Evolutionary conservation across 768 basidiomycete species (phyloP).

Genomic region (Saitozyma podzolica): DNA sequence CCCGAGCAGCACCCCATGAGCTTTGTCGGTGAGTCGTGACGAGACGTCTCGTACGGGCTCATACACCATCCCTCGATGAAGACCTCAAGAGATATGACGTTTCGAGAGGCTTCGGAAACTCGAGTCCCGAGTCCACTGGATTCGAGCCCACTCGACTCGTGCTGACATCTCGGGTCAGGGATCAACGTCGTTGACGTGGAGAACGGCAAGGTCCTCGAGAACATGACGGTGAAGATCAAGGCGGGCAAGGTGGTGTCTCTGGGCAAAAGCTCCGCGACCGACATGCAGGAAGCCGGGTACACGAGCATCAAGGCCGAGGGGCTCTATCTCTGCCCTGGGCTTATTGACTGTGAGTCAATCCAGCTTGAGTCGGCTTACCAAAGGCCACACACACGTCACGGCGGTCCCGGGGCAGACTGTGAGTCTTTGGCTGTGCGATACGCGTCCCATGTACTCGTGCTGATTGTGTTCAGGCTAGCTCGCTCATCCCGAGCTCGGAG

Average conservation of each 20-base stretch:
- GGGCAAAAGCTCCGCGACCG: constrained; percentile 3
- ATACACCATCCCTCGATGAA: no score
- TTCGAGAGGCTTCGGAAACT: no score
- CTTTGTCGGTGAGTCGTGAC: constrained; percentile 26
- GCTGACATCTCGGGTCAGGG: constrained; percentile 3
- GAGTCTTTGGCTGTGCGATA: not conserved
- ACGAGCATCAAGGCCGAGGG: constrained; percentile 20
- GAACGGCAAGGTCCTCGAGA: constrained; percentile 18
- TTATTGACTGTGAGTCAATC: constrained; percentile 28
- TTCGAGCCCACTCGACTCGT: not conserved
- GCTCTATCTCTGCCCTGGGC: constrained; percentile 29
- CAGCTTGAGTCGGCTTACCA: not conserved
- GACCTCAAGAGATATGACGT: no score
- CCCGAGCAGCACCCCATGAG: constrained; percentile 28
- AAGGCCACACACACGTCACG: constrained; percentile 28
- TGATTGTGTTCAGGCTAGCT: no score
- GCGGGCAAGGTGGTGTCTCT: constrained; percentile 26
- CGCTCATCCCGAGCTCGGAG: not conserved
- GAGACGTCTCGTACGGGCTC: no score
- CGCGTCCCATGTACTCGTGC: not conserved
- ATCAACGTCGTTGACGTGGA: constrained; percentile 34
- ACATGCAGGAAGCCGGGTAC: constrained; percentile 27
- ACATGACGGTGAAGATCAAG: constrained; percentile 32
- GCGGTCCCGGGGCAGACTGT: constrained; percentile 18
- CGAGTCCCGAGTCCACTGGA: not conserved